A percentile compares a stretch with the other conserved stretches of the same genome.
Evolutionary conservation across 2,329 filamentous ascomycete species (phyloP).

Genomic region (Basipetospora chlamydospora): DNA sequence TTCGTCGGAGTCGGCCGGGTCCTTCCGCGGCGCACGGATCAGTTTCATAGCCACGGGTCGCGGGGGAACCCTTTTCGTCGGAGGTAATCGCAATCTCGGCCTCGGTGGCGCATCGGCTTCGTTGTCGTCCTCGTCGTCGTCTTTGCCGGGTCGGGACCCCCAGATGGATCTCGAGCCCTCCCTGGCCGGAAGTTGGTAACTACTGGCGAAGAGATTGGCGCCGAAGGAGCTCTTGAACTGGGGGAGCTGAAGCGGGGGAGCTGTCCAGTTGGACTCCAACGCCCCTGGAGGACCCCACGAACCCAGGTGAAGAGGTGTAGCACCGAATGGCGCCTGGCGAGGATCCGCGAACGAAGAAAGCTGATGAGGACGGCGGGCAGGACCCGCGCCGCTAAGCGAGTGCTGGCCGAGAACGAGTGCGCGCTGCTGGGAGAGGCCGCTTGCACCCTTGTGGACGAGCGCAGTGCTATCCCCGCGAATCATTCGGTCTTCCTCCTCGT

Average conservation of each 20-base stretch:
- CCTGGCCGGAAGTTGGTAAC: conserved; percentile 19
- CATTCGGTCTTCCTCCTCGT: conserved; percentile 20
- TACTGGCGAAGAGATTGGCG: conserved; percentile 10
- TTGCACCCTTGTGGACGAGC: background rate
- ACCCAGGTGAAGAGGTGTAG: background rate
- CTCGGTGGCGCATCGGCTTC: conserved; percentile 2
- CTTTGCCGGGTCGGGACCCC: conserved; percentile 13
- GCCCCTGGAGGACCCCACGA: background rate
- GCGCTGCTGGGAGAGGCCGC: background rate
- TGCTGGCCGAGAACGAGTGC: background rate
- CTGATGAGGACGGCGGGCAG: no score
- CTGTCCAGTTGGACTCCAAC: conserved; percentile 8
- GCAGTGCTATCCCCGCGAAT: conserved; percentile 9
- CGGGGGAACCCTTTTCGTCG: conserved; percentile 1
- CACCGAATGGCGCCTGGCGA: conserved; percentile 3
- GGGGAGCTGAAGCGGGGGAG: conserved; percentile 8
- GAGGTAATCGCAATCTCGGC: background rate
- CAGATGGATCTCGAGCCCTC: conserved; percentile 19
- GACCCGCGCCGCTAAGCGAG: background rate
- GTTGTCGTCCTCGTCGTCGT: conserved; percentile 14
- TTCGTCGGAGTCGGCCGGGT: conserved; percentile 5
- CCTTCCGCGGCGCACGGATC: conserved; percentile 1
- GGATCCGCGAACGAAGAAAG: no score
- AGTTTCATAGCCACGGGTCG: conserved; percentile 7
- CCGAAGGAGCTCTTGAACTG: conserved; percentile 9